Percentiles rank a stretch among this genome's conserved stretches.
phyloP scores from a whole-genome alignment of 768 basidiomycete genomes.

The Leccinum obscurum region DNA sequence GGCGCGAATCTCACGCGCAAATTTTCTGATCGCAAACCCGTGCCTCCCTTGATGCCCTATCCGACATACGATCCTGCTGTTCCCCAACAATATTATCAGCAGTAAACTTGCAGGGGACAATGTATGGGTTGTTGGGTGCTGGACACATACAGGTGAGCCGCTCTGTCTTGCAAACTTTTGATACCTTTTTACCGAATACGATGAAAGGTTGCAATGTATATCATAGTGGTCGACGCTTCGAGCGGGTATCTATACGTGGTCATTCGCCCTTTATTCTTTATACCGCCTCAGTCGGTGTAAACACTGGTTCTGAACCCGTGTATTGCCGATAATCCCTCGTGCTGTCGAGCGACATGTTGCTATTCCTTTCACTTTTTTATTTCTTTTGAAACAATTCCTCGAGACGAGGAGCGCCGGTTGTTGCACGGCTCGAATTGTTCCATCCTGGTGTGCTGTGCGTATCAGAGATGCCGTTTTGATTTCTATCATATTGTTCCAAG shows the following conservation, averaged over 20 bases:
- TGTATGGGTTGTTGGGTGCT: not conserved
- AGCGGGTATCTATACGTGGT: not conserved
- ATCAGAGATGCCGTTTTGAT: conserved; percentile 11
- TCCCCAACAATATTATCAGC: conserved; percentile 22
- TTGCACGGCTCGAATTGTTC: not conserved
- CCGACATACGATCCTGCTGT: conserved; percentile 26
- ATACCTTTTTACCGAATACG: not conserved
- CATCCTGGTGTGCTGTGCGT: conserved; percentile 20
- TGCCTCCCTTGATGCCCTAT: conserved; percentile 28
- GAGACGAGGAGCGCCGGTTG: not conserved
- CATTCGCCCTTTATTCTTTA: conserved; percentile 11
- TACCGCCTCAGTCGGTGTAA: conserved; percentile 3
- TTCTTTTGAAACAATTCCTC: not conserved
- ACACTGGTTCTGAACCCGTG: conserved; percentile 8
- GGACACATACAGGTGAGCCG: not conserved
- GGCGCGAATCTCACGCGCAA: conserved; percentile 36
- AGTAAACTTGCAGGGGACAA: not conserved
- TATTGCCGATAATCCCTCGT: conserved; percentile 13
- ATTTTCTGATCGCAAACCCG: conserved; percentile 36
- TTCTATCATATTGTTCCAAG: not conserved
- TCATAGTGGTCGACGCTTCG: not conserved
- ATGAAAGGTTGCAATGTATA: not conserved
- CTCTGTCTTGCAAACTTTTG: not conserved
- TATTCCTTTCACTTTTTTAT: not conserved
- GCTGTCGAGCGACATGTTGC: conserved; percentile 18